Evolutionary conservation across 163 green algal species (phyloP).

Genomic region (Scenedesmus sp.): DNA sequence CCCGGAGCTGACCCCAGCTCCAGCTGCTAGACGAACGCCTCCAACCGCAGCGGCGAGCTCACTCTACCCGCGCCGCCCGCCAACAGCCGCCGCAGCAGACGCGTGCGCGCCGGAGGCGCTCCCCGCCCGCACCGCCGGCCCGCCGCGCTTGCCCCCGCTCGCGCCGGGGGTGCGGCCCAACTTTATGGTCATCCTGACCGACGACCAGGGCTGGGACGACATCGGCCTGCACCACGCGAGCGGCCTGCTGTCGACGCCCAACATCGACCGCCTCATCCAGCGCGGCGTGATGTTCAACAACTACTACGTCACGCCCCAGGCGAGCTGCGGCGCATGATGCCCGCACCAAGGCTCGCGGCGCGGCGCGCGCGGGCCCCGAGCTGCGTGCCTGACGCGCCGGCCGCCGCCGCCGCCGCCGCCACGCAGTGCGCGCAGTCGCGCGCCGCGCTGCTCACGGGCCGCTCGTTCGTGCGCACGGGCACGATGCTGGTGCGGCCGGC

Average conservation of each 20-base stretch:
- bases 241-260: constrained; percentile 31
- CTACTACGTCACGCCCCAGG: constrained; percentile 40
- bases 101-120: no score
- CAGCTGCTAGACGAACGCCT: no score
- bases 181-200: constrained; percentile 38
- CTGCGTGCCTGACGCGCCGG: no score
- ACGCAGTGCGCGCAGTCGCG: constrained; percentile 24
- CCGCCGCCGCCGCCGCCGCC: no score
- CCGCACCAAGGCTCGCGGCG: no score
- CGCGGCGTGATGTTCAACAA: constrained; percentile 11
- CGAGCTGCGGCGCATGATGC: no score
- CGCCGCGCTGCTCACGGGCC: constrained; percentile 27
- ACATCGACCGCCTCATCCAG: constrained; percentile 28
- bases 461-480: constrained; percentile 25
- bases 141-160: constrained; percentile 3
- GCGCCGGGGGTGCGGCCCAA: constrained; percentile 9
- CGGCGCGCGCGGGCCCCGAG: no score
- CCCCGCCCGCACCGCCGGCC: no score
- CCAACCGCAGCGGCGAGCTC: no score
- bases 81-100: no score
- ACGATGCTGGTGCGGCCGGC: constrained; percentile 45
- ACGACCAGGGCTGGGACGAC: constrained; percentile 46
- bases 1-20: no score
- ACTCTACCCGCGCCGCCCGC: no score
- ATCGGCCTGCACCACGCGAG: constrained; percentile 26